Evolutionary conservation across 2,329 filamentous ascomycete genomes (phyloP).

Genomic region (Emergomyces orientalis): DNA sequence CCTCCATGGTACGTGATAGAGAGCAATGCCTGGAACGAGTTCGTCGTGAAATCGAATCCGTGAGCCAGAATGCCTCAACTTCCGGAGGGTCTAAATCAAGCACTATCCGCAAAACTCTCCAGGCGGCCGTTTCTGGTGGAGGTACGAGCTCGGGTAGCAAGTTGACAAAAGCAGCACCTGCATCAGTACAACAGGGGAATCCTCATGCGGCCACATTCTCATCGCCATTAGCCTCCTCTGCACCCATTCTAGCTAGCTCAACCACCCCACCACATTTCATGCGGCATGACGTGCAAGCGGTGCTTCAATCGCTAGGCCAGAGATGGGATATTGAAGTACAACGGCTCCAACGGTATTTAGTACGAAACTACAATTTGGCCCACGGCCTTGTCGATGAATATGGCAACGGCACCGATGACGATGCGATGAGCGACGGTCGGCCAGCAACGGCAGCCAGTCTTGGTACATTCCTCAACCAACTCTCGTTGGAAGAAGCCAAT

Average conservation of each 20-base stretch:
- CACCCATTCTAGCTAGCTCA: conserved; percentile 6
- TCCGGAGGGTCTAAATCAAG: conserved; percentile 27
- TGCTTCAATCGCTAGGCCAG: conserved; percentile 34
- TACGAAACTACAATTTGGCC: conserved; percentile 37
- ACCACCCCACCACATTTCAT: conserved; percentile 9
- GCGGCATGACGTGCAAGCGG: conserved; percentile 32
- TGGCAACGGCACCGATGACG: conserved; percentile 18
- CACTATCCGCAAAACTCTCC: conserved; percentile 37
- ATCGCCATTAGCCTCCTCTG: conserved; percentile 11
- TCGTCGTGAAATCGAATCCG: conserved; percentile 46
- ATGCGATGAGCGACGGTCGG: conserved; percentile 30
- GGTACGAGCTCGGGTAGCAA: conserved; percentile 22
- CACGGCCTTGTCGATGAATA: conserved; percentile 22
- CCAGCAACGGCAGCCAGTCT: conserved; percentile 32
- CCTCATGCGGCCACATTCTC: conserved; percentile 11
- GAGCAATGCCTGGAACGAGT: conserved; percentile 52
- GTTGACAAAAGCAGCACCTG: conserved; percentile 23
- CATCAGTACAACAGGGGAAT: background rate
- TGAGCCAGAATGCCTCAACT: conserved; percentile 34
- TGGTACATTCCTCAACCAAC: conserved; percentile 30
- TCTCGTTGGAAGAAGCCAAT: conserved; percentile 29
- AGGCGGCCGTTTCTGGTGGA: conserved; percentile 32
- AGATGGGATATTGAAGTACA: conserved; percentile 39
- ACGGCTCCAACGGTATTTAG: conserved; percentile 37
- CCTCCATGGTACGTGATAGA: conserved; percentile 54